Evolutionary conservation across 2,329 filamentous ascomycete genomes (phyloP), one percentile per base, ranked within the genome.

Genomic region (Stachybotrys chartarum): DNA sequence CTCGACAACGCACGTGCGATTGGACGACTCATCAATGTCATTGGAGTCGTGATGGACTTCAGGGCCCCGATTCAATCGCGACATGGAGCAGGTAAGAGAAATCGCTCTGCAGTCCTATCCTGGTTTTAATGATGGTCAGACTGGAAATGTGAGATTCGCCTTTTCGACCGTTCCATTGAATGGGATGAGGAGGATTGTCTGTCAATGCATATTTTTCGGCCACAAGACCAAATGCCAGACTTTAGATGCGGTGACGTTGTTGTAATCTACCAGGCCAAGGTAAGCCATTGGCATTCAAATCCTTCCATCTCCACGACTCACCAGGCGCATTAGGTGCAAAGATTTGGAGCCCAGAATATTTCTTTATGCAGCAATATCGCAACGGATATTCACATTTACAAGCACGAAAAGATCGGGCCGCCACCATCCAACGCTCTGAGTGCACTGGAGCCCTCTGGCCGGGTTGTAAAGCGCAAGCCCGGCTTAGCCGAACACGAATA

Each of bases 31-130:
- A 74, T 85, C 59, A 86, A 76, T 69, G 72, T 94, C 46, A 79
- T 91, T 52, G 91, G 90, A 1, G 70, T 93, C 5, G 81, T 93
- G 4, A 81, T 83, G 53, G 88, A 93, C 61, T 78, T 77, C 51
- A 77, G 82, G 55, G 69, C 76, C 1, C 80, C 83, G 1, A 75
- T 74, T 0, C 55, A 66, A 11, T 84, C 84, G 1, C 72, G 58
- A 30, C 47, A 39, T n/a, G 24, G 16, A 14, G 48, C 48, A 24
- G 46, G 46, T n/a, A 31, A 51, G 30, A 30, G 49, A 7, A 50
- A 17, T 2, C 46, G 16, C 17, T 49, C 24, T 12, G 48, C 17
- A 14, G 17, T 50, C 14, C 30, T 50, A 50, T 50, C 10, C 5
- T 7, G 32, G 50, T 56, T 44, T 56, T 57, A 52, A 58, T 55